Conservation (phyloP, 768 basidiomycete genomes). For the Mrakia blollopis region DNA sequence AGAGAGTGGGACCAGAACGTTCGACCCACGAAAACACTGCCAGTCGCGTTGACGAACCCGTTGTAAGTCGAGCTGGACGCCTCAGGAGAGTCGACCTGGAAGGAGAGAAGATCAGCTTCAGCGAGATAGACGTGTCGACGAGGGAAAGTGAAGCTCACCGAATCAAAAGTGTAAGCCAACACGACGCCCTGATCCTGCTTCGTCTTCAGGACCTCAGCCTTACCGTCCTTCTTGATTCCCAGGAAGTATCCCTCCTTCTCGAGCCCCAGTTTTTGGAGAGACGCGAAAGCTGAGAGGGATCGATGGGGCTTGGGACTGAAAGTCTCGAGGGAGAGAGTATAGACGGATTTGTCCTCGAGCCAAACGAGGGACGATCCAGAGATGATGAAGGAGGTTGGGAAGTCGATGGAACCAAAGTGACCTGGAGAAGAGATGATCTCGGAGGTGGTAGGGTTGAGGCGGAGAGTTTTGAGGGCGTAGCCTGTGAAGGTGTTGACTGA, state of each 20-base stretch:
- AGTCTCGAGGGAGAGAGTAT: conserved; percentile 44
- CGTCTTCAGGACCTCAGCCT: background rate
- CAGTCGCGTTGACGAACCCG: conserved; percentile 54
- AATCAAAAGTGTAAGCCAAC: background rate
- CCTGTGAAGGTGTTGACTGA: conserved; percentile 52
- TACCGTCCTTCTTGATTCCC: conserved; percentile 55
- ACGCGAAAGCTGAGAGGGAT: background rate
- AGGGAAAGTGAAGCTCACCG: background rate
- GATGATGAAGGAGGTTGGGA: conserved; percentile 53
- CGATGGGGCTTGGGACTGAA: background rate
- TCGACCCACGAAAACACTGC: conserved; percentile 57
- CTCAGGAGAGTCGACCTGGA: conserved; percentile 51
- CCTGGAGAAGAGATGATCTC: conserved; percentile 34
- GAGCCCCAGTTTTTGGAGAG: conserved; percentile 60
- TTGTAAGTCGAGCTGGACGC: conserved; percentile 52
- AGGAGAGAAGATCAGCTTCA: conserved; percentile 31
- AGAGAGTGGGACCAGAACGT: conserved; percentile 61
- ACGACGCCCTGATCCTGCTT: background rate
- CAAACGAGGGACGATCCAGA: conserved; percentile 49
- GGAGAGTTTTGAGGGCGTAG: conserved; percentile 63
- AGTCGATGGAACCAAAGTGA: conserved; percentile 50
- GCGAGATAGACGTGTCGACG: no score
- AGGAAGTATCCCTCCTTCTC: conserved; percentile 57
- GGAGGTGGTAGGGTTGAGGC: conserved; percentile 48
- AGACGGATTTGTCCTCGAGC: conserved; percentile 41